A percentile compares a stretch with the other conserved stretches of the same genome.
phyloP scores from a whole-genome alignment of 1,284 basidiomycete species.

The Phenoliferia sp. region DNA sequence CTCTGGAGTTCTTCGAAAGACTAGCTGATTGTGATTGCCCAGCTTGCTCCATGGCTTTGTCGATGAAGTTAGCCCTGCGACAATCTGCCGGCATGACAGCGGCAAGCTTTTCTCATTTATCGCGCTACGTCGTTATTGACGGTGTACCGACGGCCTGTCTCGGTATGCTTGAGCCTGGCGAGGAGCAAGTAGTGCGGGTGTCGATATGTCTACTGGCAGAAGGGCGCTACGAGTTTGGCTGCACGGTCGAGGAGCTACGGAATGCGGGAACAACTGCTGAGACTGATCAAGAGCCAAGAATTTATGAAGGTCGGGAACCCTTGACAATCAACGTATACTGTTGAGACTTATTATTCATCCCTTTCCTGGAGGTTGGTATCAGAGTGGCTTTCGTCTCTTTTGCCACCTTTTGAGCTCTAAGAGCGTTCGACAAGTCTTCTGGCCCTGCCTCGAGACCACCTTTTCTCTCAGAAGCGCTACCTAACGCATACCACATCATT shows the following conservation, averaged over 20 bases:
- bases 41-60: slow-evolving; percentile 28
- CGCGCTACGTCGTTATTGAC: slow-evolving; percentile 32
- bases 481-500: no score
- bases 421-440: no score
- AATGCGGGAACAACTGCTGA: slow-evolving; percentile 1
- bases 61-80: slow-evolving; percentile 40
- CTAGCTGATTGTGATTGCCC: background rate
- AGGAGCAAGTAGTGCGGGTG: slow-evolving; percentile 46
- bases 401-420: background rate
- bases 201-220: slow-evolving; percentile 68
- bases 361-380: background rate
- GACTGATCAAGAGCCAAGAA: slow-evolving; percentile 2
- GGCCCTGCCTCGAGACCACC: no score
- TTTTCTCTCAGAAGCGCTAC: no score
- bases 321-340: slow-evolving; percentile 3
- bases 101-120: slow-evolving; percentile 18
- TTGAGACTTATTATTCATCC: background rate
- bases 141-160: slow-evolving; percentile 25
- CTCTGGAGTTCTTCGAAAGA: background rate
- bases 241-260: slow-evolving; percentile 43
- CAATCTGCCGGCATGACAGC: slow-evolving; percentile 49
- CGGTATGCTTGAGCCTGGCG: slow-evolving; percentile 13
- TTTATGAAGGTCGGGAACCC: background rate
- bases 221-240: slow-evolving; percentile 65
- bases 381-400: background rate